Evolutionary conservation across 495 filamentous ascomycete genomes (phyloP).

Genomic region (Mycothermus thermophilus): DNA sequence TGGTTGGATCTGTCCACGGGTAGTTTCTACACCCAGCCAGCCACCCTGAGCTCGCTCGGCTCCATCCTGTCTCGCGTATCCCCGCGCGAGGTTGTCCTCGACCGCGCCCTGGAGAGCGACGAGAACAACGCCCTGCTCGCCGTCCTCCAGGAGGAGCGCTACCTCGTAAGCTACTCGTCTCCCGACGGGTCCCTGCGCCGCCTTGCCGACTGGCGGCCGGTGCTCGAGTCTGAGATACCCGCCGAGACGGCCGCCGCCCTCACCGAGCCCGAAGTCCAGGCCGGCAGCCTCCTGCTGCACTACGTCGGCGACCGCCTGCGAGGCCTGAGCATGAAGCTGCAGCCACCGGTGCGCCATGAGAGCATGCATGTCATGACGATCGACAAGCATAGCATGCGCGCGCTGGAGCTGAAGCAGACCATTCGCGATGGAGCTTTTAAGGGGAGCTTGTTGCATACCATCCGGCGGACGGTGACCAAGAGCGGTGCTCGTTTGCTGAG

Average conservation of each 20-base stretch:
- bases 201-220: slow-evolving; percentile 53
- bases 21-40: slow-evolving; percentile 77
- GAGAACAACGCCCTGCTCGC: slow-evolving; percentile 29
- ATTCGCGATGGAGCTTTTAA: slow-evolving; percentile 57
- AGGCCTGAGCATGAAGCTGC: slow-evolving; percentile 68
- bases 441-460: slow-evolving; percentile 76
- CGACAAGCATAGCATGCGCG: slow-evolving; percentile 79
- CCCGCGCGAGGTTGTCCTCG: slow-evolving; percentile 73
- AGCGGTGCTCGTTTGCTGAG: slow-evolving; percentile 74
- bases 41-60: slow-evolving; percentile 53
- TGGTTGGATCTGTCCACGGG: slow-evolving; percentile 95
- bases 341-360: slow-evolving; percentile 62
- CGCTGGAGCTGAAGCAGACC: slow-evolving; percentile 77
- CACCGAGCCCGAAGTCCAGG: slow-evolving; percentile 41
- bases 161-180: slow-evolving; percentile 41
- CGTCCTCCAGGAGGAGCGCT: slow-evolving; percentile 40
- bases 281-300: slow-evolving; percentile 61
- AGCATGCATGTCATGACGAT: slow-evolving; percentile 70
- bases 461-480: slow-evolving; percentile 81
- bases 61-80: slow-evolving; percentile 70
- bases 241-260: slow-evolving; percentile 28
- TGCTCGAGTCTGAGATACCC: slow-evolving; percentile 57
- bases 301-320: slow-evolving; percentile 72
- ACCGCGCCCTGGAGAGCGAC: slow-evolving; percentile 41
- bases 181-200: slow-evolving; percentile 32